Conservation (phyloP, 1,139 yeast species). For the Geotrichum histeridarum region DNA sequence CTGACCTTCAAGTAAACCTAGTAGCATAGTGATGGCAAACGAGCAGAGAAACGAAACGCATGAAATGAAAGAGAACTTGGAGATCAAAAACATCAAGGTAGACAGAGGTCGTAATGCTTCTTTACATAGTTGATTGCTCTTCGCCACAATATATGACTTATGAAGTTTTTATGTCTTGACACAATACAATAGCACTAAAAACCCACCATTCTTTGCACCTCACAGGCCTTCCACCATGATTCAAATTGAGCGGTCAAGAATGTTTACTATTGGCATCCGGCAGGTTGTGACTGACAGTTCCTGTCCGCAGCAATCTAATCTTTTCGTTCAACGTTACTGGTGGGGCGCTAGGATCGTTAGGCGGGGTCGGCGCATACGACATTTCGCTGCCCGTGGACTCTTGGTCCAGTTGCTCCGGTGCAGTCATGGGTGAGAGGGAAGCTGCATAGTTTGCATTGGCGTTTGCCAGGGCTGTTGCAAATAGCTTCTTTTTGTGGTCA, state of each 20-base stretch:
- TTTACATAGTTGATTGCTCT: too few species aligned
- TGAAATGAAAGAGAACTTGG: too few species aligned
- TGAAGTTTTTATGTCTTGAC: too few species aligned
- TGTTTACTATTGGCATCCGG: background rate
- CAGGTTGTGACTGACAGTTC: constrained; percentile 1
- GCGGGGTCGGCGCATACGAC: background rate
- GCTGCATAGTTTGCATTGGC: background rate
- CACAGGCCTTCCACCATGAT: too few species aligned
- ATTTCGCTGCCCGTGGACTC: background rate
- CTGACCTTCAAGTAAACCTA: too few species aligned
- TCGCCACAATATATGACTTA: too few species aligned
- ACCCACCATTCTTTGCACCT: too few species aligned
- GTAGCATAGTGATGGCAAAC: too few species aligned
- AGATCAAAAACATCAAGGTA: too few species aligned
- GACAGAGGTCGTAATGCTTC: too few species aligned
- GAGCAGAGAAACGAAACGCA: too few species aligned
- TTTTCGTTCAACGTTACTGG: constrained; percentile 5
- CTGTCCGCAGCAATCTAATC: constrained; percentile 2
- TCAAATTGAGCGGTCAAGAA: background rate
- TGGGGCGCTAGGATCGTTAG: constrained; percentile 2
- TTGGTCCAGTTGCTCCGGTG: constrained; percentile 1
- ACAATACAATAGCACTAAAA: too few species aligned
- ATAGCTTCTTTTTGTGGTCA: background rate
- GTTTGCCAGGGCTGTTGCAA: background rate
- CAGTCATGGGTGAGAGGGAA: background rate